Base-by-base conservation (phyloP, 345 rosid genomes). In the Brassica carinata region DNA sequence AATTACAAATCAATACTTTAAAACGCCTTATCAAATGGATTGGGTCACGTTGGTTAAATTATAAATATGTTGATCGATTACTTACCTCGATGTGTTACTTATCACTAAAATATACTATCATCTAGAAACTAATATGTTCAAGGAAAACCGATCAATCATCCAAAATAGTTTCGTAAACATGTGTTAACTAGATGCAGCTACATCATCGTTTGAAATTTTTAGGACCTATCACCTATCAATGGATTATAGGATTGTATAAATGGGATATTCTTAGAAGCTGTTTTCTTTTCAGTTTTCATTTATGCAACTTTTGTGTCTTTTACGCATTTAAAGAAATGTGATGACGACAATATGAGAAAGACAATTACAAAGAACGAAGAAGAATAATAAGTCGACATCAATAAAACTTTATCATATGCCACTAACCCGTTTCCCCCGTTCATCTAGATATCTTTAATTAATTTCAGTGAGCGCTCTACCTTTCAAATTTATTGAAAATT, bases 331-430 rank as follows among this genome's bases (percentile, higher is more conserved):
- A 73, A 73, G 70, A 67, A 66, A 55, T 61, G 74, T 72, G 82
- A 73, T 73, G 53, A 67, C 48, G 63, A 73, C 73, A 40, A 72
- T 14, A 29, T 67, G 82, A 73, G 62, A 59, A 19, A 67, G 82
- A 79, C 82, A 43, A 67, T 79, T 74, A 73, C 74, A 73, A 73
- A 79, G 74, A 67, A 79, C 82, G 82, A 79, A 67, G 27, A 64
- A 73, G 57, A 79, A 79, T 59, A 67, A 67, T 59, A 29, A 67
- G 64, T 79, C 69, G 34, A 73, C 64, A 74, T 67, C 74, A 31
- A 7, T 61, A 61, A 45, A 48, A 59, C 82, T 73, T 67, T 79
- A 59, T 38, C 64, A 30, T 68, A 79, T 59, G 74, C 74, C 83
- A 79, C 75, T 79, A 67, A 79, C 65, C 7, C 15, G 5, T 18